Evolutionary conservation across 345 rosid genomes (phyloP).

Genomic region (Psidium guajava): DNA sequence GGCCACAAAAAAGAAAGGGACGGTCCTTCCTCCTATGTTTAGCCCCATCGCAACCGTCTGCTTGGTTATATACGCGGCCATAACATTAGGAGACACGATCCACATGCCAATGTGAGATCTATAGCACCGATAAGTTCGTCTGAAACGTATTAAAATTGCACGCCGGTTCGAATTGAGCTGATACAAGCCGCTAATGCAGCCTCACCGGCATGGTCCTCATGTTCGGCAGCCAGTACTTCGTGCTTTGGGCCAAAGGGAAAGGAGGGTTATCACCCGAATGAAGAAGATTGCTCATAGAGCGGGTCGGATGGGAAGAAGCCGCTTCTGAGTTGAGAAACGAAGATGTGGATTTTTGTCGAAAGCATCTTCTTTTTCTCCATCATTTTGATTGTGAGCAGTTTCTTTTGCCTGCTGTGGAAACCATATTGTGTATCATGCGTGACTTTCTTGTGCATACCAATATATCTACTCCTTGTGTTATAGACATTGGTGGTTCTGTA

Average conservation of each 20-base stretch:
- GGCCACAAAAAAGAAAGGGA: slow-evolving; percentile 92
- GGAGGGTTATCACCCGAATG: slow-evolving; percentile 29
- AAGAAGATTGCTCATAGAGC: slow-evolving; percentile 16
- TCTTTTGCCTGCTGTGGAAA: neutral
- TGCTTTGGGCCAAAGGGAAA: slow-evolving; percentile 93
- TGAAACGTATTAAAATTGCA: neutral
- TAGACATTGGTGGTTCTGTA: neutral
- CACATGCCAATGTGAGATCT: slow-evolving; percentile 52
- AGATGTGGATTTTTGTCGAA: neutral
- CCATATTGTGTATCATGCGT: too few species aligned
- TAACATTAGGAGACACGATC: slow-evolving; percentile 51
- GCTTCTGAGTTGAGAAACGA: slow-evolving; percentile 40
- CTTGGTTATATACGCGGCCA: slow-evolving; percentile 45
- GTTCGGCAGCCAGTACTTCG: slow-evolving; percentile 70
- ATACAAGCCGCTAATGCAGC: slow-evolving; percentile 23
- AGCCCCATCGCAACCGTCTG: slow-evolving; percentile 64
- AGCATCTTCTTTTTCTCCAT: neutral
- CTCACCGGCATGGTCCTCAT: slow-evolving; percentile 70
- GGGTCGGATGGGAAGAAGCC: slow-evolving; percentile 52
- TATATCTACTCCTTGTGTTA: neutral
- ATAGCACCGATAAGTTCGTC: neutral
- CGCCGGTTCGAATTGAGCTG: neutral
- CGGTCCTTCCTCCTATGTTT: slow-evolving; percentile 80
- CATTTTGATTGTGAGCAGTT: neutral
- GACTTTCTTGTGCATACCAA: neutral